Percentiles rank a stretch among this genome's conserved stretches.
Conservation (phyloP, 1,139 yeast genomes). For the Wickerhamiella pararugosa region DNA sequence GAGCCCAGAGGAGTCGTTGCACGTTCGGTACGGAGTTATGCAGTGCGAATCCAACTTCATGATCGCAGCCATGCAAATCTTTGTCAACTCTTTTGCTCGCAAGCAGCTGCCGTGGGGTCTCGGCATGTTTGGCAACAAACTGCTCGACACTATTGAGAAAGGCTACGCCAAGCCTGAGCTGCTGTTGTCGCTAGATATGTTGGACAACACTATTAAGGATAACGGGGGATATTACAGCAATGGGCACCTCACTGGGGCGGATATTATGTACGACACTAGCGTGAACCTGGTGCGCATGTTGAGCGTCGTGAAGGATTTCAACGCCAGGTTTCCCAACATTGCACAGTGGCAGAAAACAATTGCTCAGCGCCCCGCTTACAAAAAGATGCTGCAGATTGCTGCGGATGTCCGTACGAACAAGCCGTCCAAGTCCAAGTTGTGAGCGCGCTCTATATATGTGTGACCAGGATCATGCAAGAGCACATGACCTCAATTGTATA, state of each 20-base stretch:
- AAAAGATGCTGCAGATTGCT: too few species aligned
- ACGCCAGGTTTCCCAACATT: slow-evolving; percentile 13
- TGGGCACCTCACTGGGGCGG: slow-evolving; percentile 41
- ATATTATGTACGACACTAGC: slow-evolving; percentile 28
- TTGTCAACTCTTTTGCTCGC: slow-evolving; percentile 25
- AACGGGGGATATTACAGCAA: slow-evolving; percentile 41
- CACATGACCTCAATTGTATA: too few species aligned
- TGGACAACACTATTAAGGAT: slow-evolving; percentile 28
- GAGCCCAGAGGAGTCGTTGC: slow-evolving; percentile 23
- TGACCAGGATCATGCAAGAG: too few species aligned
- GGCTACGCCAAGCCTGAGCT: slow-evolving; percentile 19
- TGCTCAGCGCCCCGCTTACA: too few species aligned
- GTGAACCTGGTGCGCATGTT: slow-evolving; percentile 5
- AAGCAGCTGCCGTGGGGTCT: slow-evolving; percentile 34
- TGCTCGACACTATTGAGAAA: slow-evolving; percentile 32
- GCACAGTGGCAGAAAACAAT: slow-evolving; percentile 8
- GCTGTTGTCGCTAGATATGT: slow-evolving; percentile 16
- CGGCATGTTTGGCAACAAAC: slow-evolving; percentile 27
- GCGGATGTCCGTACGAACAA: too few species aligned
- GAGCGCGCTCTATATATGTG: too few species aligned
- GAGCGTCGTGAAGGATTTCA: slow-evolving; percentile 7
- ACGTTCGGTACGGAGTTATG: slow-evolving; percentile 37
- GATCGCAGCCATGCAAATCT: slow-evolving; percentile 31
- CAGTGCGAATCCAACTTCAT: slow-evolving; percentile 44
- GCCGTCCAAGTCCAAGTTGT: too few species aligned